phyloP scores from a whole-genome alignment of 805 yeast species.

The Pichia cabralensis region DNA sequence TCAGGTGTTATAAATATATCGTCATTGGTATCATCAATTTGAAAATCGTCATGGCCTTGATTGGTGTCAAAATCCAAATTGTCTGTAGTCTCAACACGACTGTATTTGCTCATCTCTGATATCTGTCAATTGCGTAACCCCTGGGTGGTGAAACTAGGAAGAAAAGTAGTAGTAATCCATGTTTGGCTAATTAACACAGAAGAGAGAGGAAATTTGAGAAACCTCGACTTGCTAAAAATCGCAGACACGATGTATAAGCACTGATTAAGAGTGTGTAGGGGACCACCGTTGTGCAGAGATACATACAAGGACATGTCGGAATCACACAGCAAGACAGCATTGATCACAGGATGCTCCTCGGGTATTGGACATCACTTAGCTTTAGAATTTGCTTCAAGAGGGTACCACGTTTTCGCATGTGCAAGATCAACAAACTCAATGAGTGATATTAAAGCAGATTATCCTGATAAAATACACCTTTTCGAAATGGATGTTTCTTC shows the following conservation, averaged over 20 bases:
- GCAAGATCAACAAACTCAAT: conserved; percentile 60
- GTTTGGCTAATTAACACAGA: too few species aligned
- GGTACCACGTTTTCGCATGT: conserved; percentile 56
- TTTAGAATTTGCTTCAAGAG: conserved; percentile 32
- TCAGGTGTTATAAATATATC: conserved; percentile 28
- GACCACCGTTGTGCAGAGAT: too few species aligned
- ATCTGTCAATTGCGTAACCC: too few species aligned
- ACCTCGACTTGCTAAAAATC: too few species aligned
- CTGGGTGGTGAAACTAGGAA: too few species aligned
- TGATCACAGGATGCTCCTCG: conserved; percentile 51
- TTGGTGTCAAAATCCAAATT: conserved; percentile 1
- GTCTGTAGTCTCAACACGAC: conserved; percentile 6
- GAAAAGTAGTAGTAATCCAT: too few species aligned
- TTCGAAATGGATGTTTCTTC: conserved; percentile 51
- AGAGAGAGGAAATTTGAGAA: too few species aligned
- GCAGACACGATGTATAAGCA: too few species aligned
- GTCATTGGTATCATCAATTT: conserved; percentile 17
- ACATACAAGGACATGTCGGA: too few species aligned
- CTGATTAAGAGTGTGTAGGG: too few species aligned
- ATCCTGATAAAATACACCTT: conserved; percentile 32
- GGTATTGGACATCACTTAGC: conserved; percentile 48
- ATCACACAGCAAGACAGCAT: conserved; percentile 33
- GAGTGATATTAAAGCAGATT: conserved; percentile 35
- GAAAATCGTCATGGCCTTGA: neutral
- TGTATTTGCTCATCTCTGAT: conserved; percentile 2